phyloP scores from a whole-genome alignment of 441 rosid species.

The Biscutella laevigata region DNA sequence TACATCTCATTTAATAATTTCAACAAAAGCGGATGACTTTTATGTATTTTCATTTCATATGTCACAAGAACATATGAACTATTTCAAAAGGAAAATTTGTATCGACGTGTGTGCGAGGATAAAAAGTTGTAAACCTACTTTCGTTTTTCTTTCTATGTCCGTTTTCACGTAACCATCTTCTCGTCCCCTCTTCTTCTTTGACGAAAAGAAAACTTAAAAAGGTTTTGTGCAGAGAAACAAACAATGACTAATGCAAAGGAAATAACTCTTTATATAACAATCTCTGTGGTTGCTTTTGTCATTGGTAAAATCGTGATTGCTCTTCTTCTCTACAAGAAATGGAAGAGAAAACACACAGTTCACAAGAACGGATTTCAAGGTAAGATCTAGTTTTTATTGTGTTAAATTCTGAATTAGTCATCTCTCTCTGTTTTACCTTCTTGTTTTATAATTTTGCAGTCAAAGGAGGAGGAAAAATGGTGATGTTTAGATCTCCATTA shows the following conservation, averaged over 20 bases:
- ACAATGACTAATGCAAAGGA: conserved; percentile 44
- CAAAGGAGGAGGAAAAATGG: conserved; percentile 62
- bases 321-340: conserved; percentile 54
- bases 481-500: conserved; percentile 56
- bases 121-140: conserved; percentile 20
- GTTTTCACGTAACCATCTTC: conserved; percentile 9
- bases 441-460: not conserved
- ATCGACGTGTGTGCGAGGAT: too few relatives aligned
- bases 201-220: not conserved
- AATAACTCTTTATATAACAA: conserved; percentile 47
- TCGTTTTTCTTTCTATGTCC: conserved; percentile 7
- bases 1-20: conserved; percentile 17
- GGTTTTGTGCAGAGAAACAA: conserved; percentile 16
- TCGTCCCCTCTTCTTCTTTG: not conserved
- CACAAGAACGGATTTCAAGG: conserved; percentile 46
- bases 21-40: conserved; percentile 26
- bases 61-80: conserved; percentile 3
- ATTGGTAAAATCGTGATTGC: conserved; percentile 52
- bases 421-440: not conserved
- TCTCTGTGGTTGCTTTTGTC: conserved; percentile 50
- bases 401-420: not conserved
- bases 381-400: not conserved
- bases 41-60: conserved; percentile 17
- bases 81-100: too few relatives aligned
- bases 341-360: conserved; percentile 45